Base-by-base conservation (phyloP, 306 rosid genomes). In the Inga laurina region DNA sequence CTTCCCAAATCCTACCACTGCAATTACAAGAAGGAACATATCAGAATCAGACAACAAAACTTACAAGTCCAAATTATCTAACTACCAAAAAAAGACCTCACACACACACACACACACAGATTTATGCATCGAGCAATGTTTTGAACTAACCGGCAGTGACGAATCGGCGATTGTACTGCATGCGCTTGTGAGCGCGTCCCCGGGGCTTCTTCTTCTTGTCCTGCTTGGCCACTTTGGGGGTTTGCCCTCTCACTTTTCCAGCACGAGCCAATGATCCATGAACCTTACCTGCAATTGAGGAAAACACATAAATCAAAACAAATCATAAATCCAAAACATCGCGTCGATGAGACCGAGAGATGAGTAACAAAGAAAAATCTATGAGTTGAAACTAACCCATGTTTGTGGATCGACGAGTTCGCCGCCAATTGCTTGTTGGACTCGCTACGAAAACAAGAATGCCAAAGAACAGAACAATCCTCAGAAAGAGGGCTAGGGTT, bases 251-350 rank as follows among this genome's bases (percentile, higher is more conserved):
- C 74, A 88, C 91, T 64, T 88, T 88, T 76, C 91, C 90, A 48
- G 91, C 91, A 72, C 91, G 91, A 84, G 91, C 91, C 79, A 88
- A 68, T 18, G 89, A 86, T 22, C 91, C 91, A 59, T 88, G 91
- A 48, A 88, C 91, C 85, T 88, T 88, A 62, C 89, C 91, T 83
- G 87, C 57, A 5, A 39, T 37, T 39, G 16, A 9, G 27, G 10
- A 37, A 67, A 37, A 2, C 65, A 34, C 35, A 16, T 2, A 0
- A 54, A n/a, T 18, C 61, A 77, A 7, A 14, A 30, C 7, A 74
- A 77, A 16, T 24, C 34, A 62, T 44, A 48, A 15, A 62, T 46
- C 61, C 24, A 24, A 27, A 48, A 64, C 43, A 27, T 8, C 9
- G 22, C 5, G 0, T n/a, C 35, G 18, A 10, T 45, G 49, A 0